Conservation (phyloP, 305 asterid species). For the Fraxinus velutina region DNA sequence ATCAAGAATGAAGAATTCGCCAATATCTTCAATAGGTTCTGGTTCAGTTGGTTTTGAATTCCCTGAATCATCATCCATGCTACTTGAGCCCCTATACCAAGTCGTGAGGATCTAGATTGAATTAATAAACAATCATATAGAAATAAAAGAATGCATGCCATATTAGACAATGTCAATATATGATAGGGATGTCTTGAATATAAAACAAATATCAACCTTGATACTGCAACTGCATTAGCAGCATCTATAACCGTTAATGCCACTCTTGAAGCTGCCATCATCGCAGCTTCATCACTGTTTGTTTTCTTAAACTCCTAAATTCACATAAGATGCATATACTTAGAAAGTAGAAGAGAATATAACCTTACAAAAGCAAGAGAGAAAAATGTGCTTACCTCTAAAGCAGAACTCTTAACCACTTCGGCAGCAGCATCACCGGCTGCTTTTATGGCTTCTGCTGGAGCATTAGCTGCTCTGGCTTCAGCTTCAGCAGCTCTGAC, state of each 20-base stretch:
- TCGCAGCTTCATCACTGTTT: slow-evolving; percentile 82
- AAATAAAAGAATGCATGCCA: neutral
- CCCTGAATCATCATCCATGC: slow-evolving; percentile 46
- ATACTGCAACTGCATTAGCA: slow-evolving; percentile 60
- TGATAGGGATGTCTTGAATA: slow-evolving; percentile 14
- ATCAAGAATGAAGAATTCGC: slow-evolving; percentile 59
- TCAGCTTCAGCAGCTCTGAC: slow-evolving; percentile 97
- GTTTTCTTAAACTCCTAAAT: slow-evolving; percentile 70
- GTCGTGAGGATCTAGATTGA: neutral
- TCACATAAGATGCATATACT: slow-evolving; percentile 9
- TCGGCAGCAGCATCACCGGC: slow-evolving; percentile 99
- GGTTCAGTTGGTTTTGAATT: slow-evolving; percentile 46
- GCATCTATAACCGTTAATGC: slow-evolving; percentile 92
- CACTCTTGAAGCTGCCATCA: slow-evolving; percentile 84
- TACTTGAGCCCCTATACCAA: slow-evolving; percentile 47
- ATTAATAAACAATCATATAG: neutral
- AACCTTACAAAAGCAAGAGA: slow-evolving; percentile 18
- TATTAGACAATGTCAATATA: slow-evolving; percentile 7
- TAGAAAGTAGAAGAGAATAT: slow-evolving; percentile 13
- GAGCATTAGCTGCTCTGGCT: slow-evolving; percentile 93
- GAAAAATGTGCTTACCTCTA: slow-evolving; percentile 56
- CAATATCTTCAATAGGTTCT: slow-evolving; percentile 57
- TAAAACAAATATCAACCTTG: slow-evolving; percentile 52
- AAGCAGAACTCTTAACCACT: slow-evolving; percentile 86
- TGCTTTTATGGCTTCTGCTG: slow-evolving; percentile 71